Evolutionary conservation across 2,329 filamentous ascomycete genomes (phyloP), one percentile per base, ranked within the genome.

Genomic region (Canariomyces notabilis): DNA sequence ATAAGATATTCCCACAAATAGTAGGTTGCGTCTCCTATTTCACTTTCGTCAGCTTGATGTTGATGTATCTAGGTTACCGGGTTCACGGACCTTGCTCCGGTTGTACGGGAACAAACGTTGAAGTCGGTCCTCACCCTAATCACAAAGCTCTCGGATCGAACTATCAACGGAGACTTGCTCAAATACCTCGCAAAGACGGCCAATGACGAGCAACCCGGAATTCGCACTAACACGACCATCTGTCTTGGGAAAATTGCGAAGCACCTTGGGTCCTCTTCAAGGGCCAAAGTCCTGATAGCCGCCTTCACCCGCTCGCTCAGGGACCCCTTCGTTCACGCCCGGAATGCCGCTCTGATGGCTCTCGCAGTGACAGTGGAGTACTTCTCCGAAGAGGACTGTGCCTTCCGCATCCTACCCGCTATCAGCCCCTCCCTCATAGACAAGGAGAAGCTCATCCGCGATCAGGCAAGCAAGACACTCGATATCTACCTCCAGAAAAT

Each of bases 201-300:
- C 37, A 98, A 97, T 58, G 93, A 98, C 53, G 93, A 97, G 59
- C 91, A 98, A 61, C 89, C 93, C 1, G 93, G 93, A 1, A 98
- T 98, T 55, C 81, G 93, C 51, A 98, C 93, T 7, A 98, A 98
- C 64, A 98, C 93, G 0, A 98, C 93, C 1, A 98, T 98, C 46
- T 97, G 91, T 62, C 70, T 98, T 1, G 93, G 93, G 18, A 97
- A 96, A 61, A 96, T 98, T 57, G 90, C 93, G 12, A 90, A 89
- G 58, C 86, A 95, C 58, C 73, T 98, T 1, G 88, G 89, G 2
- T 73, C 78, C 2, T 75, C 87, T 54, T 88, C 87, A 3, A 78
- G 93, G 52, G 77, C 86, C 38, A 98, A 97, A 65, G 91, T 98
- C 0, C 78, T 98, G 20, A 85, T 90, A 42, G 93, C 93, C 6